A percentile compares a stretch with the other conserved stretches of the same genome.
Conservation (phyloP, 1,284 basidiomycete genomes). For the Lignosus rhinocerotis region DNA sequence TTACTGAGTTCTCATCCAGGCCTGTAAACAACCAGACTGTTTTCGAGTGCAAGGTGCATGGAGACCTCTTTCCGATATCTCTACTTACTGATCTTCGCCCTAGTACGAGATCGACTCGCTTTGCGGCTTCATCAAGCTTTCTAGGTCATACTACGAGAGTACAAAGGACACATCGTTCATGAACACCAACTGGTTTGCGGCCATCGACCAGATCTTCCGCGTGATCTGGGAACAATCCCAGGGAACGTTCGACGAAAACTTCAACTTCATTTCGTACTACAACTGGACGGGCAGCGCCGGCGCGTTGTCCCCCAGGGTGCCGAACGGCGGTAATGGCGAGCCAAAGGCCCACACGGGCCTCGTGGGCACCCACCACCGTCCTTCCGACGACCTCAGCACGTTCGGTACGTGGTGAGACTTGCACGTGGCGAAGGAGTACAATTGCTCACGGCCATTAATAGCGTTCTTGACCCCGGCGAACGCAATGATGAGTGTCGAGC, state of each 20-base stretch:
- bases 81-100: background rate
- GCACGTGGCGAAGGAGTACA: background rate
- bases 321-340: constrained; percentile 68
- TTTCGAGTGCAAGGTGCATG: constrained; percentile 72
- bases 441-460: constrained; percentile 27
- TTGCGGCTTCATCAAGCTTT: constrained; percentile 76
- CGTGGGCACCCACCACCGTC: constrained; percentile 74
- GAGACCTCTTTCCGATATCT: background rate
- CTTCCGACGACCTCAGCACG: constrained; percentile 71
- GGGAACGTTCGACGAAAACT: constrained; percentile 65
- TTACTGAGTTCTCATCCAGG: constrained; percentile 34
- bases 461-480: constrained; percentile 77
- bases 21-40: constrained; percentile 69
- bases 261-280: constrained; percentile 74
- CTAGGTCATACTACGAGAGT: constrained; percentile 66
- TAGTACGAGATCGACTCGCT: constrained; percentile 78
- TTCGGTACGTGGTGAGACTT: constrained; percentile 48
- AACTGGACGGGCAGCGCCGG: constrained; percentile 76
- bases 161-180: constrained; percentile 73
- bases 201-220: constrained; percentile 72
- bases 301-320: constrained; percentile 61
- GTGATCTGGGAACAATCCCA: constrained; percentile 78
- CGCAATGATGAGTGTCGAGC: constrained; percentile 77
- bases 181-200: constrained; percentile 66
- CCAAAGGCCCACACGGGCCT: constrained; percentile 63